Base-by-base conservation (phyloP, 225 moss, liverwort and hornwort genomes). In the Physcomitrium patens region DNA sequence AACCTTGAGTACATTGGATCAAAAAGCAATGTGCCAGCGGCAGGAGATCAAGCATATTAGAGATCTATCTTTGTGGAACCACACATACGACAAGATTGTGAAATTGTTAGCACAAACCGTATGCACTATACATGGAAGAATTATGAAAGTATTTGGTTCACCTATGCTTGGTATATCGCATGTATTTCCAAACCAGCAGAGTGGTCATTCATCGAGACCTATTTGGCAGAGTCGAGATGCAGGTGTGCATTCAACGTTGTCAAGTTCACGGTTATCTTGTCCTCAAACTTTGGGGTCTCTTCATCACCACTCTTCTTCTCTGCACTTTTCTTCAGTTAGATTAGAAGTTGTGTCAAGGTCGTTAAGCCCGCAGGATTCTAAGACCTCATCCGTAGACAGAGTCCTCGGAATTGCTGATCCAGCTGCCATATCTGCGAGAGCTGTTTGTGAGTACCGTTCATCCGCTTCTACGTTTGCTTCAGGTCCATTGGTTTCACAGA, bases 41-140 rank as follows among this genome's bases (percentile, higher is more conserved):
- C 91, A 99, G 73, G 95, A 93, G 75, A 84, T 93, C 44, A 91
- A 92, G 82, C 92, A 89, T 72, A 80, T 93, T 73, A 84, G 90
- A 61, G 99, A 99, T 63, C 60, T 91, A 1, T 99, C 93, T 17
- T 76, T 99, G 63, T 99, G 99, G 99, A 99, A 95, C 72, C 91
- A 90, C 62, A 85, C 93, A 42, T 95, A 86, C 60, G 95, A 99
- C 74, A 99, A 99, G 83, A 70, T 95, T 64, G 95, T 95, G 73
- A 87, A 78, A 53, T 82, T 99, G 71, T 85, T 99, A 51, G 99
- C 91, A 59, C 86, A 93, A 68, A 88, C 88, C n/a, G 91, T 99
- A 52, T 99, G 95, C 80, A 99, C 99, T 9, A 87, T 99, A 59
- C 91, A 95, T 58, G 95, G 91, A 37, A 79, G 99, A 67, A 93